Conservation (phyloP, 2,329 filamentous ascomycete genomes). For the Talaromyces sp. region DNA sequence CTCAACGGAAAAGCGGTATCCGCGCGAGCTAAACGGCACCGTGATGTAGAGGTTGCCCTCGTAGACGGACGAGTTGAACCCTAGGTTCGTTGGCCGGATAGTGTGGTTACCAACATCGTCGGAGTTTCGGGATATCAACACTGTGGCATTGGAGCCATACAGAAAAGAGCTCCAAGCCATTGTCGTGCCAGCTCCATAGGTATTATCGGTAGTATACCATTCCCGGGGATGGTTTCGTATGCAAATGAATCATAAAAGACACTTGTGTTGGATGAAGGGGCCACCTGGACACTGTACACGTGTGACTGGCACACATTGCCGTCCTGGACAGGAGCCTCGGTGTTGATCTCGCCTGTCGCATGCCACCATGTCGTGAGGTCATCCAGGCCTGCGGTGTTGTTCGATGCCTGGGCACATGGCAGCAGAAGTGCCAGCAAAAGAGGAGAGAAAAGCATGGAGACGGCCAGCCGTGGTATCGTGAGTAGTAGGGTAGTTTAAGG, state of each 20-base stretch:
- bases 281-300: constrained; percentile 17
- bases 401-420: background rate
- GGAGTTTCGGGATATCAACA: background rate
- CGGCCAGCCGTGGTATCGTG: background rate
- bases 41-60: background rate
- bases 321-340: constrained; percentile 13
- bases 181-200: background rate
- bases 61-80: background rate
- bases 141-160: background rate
- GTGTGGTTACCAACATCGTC: constrained; percentile 15
- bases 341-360: constrained; percentile 18
- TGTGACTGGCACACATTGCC: constrained; percentile 20
- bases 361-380: constrained; percentile 15
- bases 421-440: background rate
- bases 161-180: background rate
- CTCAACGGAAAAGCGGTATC: constrained; percentile 3
- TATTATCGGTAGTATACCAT: constrained; percentile 17
- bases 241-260: constrained; percentile 29
- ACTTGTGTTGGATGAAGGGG: background rate
- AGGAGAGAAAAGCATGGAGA: background rate
- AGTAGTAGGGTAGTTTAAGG: background rate
- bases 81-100: constrained; percentile 14
- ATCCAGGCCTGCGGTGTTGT: background rate
- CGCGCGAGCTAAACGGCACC: background rate
- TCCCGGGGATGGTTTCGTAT: constrained; percentile 31